Evolutionary conservation across 257 asterid genomes (phyloP), one percentile per base, ranked within the genome.

Genomic region (Jaltomata sinuosa): DNA sequence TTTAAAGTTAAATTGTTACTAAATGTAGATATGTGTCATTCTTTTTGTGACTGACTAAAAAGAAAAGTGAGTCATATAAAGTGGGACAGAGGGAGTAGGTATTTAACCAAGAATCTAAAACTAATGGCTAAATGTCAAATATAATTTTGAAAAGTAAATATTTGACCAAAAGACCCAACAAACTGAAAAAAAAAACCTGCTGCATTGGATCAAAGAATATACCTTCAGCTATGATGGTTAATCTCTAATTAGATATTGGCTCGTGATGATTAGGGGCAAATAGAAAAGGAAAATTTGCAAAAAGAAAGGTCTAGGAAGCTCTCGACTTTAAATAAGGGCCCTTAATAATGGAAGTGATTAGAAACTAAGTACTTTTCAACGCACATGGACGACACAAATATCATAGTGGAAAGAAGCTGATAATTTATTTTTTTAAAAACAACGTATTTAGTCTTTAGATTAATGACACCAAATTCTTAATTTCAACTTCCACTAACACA

Each of bases 321-420:
- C 67, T 22, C 18, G 25, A 64, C 89, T 81, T 81, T 84, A 81
- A 87, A 82, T 80, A 74, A 42, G 18, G 84, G 84, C 87, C 89
- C 16, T 77, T 14, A 42, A 64, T 53, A 71, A 84, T 87, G 89
- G 85, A 84, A 45, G 42, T 71, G 69, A n/a, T 27, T 65, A 77
- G 64, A 49, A 81, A 61, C 27, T 15, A 1, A 27, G 21, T 53
- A 74, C 38, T 55, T 14, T 12, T 85, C 55, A 82, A 11, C n/a
- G 64, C 85, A 87, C 77, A 80, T 84, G 87, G 83, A 47, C 16
- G 21, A 52, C 55, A 74, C 79, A 71, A 71, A 71, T 71, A 11
- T 72, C n/a, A 72, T n/a, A 40, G 38, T 59, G 55, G 85, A 21
- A 11, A 72, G 57, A 29, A 25, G 18, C 62, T 16, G 72, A 36